These are phyloP conservation scores for Friedmanniomyces simplex DNA, from an alignment of 495 filamentous ascomycete species.

Conservation along the genomic window DNA sequence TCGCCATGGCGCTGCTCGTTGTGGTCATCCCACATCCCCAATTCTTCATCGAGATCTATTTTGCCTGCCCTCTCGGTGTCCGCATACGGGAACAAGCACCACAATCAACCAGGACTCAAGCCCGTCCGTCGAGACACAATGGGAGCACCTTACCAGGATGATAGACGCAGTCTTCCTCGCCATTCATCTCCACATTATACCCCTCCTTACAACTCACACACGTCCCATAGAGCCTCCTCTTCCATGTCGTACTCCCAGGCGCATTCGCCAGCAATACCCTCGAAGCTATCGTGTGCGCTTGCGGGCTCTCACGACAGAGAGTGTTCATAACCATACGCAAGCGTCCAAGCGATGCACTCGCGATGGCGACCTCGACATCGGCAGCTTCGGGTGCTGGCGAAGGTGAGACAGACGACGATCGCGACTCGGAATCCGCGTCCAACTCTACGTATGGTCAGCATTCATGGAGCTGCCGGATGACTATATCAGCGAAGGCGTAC, in stretches of 20 bases:
- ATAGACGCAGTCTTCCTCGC: neutral
- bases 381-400: neutral
- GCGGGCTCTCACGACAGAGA: neutral
- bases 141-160: neutral
- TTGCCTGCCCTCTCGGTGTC: neutral
- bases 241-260: neutral
- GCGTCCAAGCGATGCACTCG: neutral
- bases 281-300: neutral
- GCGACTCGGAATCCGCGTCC: neutral
- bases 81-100: neutral
- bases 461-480: neutral
- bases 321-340: neutral
- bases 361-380: neutral
- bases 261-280: neutral
- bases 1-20: neutral
- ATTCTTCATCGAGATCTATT: neutral
- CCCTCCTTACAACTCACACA: neutral
- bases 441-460: no score
- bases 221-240: neutral
- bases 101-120: no score
- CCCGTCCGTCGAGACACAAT: neutral
- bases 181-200: neutral
- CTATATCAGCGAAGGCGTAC: neutral
- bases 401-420: neutral
- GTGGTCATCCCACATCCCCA: neutral